Evolutionary conservation across 1,284 basidiomycete genomes (phyloP), one percentile per base, ranked within the genome.

Genomic region (Malassezia psittaci): DNA sequence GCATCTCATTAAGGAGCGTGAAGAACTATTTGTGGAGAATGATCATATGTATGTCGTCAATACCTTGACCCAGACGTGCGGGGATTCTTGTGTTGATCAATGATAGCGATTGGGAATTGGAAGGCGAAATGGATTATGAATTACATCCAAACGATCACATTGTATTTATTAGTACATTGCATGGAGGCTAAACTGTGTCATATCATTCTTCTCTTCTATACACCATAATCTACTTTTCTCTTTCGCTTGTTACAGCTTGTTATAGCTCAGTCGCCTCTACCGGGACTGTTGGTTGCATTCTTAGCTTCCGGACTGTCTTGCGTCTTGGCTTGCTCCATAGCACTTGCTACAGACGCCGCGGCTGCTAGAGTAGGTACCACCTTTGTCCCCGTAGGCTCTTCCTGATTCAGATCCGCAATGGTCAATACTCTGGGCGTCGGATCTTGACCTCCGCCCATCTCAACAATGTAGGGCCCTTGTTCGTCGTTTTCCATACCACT

Each of bases 41-140:
- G 83, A 82, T 32, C 88, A 85, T 37, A 87, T 96, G 91, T 94
- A 75, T 77, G 87, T 83, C 29, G 12, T 1, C 5, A 29, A 4
- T 7, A 29, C 3, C 9, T 10, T 29, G 2, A n/a, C 32, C 19
- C 39, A 96, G 90, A 15, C 89, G 93, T 12, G 93, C 93, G 0
- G 93, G 93, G 0, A 94, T 98, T 41, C 80, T 98, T 5, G 91
- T 96, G 0, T 79, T 98, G 32, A 84, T 98, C 61, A 98, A 96
- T 74, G 88, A 96, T 66, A 87, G 88, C 1, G 93, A 98, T 70
- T 98, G 93, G 93, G 93, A 96, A 74, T 80, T 98, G 10, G 91
- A 96, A 73, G 90, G 90, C 34, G 93, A 96, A 76, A 85, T 88
- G 19, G 85, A 87, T 32, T 96, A 94, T 73, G 79, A 79, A 61